Evolutionary conservation across 2,329 filamentous ascomycete species (phyloP).

Genomic region (Aureobasidium sp.): DNA sequence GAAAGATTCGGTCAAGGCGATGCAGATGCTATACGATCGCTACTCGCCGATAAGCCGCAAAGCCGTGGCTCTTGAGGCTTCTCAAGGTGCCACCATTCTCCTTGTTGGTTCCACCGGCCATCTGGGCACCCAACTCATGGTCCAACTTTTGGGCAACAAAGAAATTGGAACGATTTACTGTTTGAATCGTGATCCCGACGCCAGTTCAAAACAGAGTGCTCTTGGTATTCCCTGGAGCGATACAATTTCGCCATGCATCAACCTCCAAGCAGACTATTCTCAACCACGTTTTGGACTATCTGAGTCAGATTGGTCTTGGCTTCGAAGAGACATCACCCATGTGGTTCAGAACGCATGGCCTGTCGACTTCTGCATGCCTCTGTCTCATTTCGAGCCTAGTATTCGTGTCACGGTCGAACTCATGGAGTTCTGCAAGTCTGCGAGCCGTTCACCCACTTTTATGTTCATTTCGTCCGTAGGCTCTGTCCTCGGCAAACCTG

Average conservation of each 20-base stretch:
- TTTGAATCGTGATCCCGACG: slow-evolving; percentile 16
- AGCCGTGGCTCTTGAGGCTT: background rate
- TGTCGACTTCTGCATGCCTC: slow-evolving; percentile 29
- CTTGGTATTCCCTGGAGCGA: too few relatives aligned
- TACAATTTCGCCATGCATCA: background rate
- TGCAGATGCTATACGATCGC: background rate
- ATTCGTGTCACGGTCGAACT: slow-evolving; percentile 9
- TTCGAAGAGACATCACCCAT: slow-evolving; percentile 19
- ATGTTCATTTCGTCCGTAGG: slow-evolving; percentile 32
- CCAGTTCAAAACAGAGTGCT: background rate
- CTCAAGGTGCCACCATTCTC: background rate
- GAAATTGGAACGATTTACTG: slow-evolving; percentile 23
- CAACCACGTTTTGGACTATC: slow-evolving; percentile 20
- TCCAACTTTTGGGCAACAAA: slow-evolving; percentile 15
- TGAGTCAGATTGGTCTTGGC: slow-evolving; percentile 15
- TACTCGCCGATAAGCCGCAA: background rate
- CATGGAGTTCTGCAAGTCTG: background rate
- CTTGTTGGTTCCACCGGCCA: slow-evolving; percentile 6
- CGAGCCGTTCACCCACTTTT: slow-evolving; percentile 22
- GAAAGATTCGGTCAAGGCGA: background rate
- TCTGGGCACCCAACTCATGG: background rate
- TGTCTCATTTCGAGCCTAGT: slow-evolving; percentile 24
- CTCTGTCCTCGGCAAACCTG: slow-evolving; percentile 21
- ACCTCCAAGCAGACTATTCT: slow-evolving; percentile 2
- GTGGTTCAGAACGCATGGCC: slow-evolving; percentile 31